A percentile compares a stretch with the other conserved stretches of the same genome.
These are phyloP conservation scores for Oryza nivara DNA, from an alignment of 176 grass and related monocot species.

Conservation along the genomic window DNA sequence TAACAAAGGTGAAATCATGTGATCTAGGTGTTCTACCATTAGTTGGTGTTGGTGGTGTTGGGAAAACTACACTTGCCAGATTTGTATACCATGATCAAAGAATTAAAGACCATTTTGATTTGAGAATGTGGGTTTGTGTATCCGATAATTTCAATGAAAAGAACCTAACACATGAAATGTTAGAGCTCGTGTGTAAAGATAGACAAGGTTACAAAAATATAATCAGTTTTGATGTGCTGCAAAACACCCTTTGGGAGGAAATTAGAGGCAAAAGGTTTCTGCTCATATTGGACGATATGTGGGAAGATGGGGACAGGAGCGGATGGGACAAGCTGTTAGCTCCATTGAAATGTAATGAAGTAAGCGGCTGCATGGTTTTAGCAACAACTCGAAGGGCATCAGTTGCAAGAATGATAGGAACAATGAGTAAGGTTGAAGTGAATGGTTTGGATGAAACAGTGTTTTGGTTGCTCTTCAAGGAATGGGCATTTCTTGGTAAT, in stretches of 20 bases:
- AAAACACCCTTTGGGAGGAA: slow-evolving; percentile 15
- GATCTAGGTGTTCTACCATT: slow-evolving; percentile 32
- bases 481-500: slow-evolving; percentile 49
- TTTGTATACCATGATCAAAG: slow-evolving; percentile 32
- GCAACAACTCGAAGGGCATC: slow-evolving; percentile 35
- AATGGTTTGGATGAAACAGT: slow-evolving; percentile 31
- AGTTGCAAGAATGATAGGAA: slow-evolving; percentile 31
- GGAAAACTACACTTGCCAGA: slow-evolving; percentile 36
- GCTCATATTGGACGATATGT: slow-evolving; percentile 31
- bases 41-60: slow-evolving; percentile 29
- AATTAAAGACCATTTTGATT: slow-evolving; percentile 33
- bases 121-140: slow-evolving; percentile 40
- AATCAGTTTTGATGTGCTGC: background rate
- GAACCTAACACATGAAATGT: background rate
- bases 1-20: background rate
- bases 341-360: slow-evolving; percentile 10
- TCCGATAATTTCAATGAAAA: background rate
- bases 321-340: slow-evolving; percentile 30
- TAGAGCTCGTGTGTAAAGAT: background rate
- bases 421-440: background rate
- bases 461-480: slow-evolving; percentile 50
- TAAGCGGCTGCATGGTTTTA: slow-evolving; percentile 28
- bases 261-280: slow-evolving; percentile 26
- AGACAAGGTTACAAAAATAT: background rate
- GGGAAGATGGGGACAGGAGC: background rate